phyloP scores from a whole-genome alignment of 192 early-diverging fungal genomes.

The Nowakowskiella sp. region DNA sequence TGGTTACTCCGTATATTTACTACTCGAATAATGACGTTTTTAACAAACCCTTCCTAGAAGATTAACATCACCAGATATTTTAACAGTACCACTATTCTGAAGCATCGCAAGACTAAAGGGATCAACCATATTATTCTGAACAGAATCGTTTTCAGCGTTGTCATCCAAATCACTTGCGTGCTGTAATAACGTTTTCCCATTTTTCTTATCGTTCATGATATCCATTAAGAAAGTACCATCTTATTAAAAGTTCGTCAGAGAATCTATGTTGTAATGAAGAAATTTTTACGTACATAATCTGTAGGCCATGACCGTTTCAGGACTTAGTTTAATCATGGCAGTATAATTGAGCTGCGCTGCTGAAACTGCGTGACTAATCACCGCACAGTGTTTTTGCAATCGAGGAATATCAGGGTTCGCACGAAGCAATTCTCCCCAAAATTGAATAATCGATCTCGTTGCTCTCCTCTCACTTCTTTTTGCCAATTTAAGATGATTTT shows the following conservation, averaged over 20 bases:
- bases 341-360: slow-evolving; percentile 25
- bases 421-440: slow-evolving; percentile 37
- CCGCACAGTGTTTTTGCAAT: slow-evolving; percentile 25
- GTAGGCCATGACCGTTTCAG: slow-evolving; percentile 23
- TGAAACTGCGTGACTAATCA: slow-evolving; percentile 25
- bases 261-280: not conserved
- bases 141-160: slow-evolving; percentile 6
- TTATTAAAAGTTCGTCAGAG: not conserved
- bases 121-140: too few species aligned
- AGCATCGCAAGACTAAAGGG: too few species aligned
- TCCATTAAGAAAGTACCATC: slow-evolving; percentile 32
- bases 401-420: slow-evolving; percentile 22
- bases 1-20: too few species aligned
- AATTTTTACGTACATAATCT: slow-evolving; percentile 15
- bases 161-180: slow-evolving; percentile 37
- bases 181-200: slow-evolving; percentile 27
- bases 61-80: not conserved
- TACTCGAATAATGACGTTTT: not conserved
- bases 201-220: slow-evolving; percentile 30
- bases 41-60: not conserved
- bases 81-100: too few species aligned
- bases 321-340: slow-evolving; percentile 28
- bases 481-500: too few species aligned
- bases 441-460: slow-evolving; percentile 27
- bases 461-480: slow-evolving; percentile 13